Percentiles rank a stretch among this genome's conserved stretches.
phyloP scores from a whole-genome alignment of 2,329 filamentous ascomycete species.

The Gaeumannomyces sp. region DNA sequence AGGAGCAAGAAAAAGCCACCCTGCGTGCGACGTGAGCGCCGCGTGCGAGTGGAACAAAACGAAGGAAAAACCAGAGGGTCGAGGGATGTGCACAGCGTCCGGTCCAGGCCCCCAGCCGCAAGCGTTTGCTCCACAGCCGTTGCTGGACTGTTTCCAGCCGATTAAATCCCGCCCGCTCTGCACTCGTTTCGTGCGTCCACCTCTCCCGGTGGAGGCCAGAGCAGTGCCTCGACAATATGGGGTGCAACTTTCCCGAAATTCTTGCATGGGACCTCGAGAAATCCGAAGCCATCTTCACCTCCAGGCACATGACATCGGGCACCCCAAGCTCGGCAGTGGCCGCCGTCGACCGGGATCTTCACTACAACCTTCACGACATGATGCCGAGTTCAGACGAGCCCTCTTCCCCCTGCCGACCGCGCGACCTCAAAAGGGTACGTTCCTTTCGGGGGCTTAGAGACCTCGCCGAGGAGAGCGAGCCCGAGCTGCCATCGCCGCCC shows the following conservation, averaged over 20 bases:
- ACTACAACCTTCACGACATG: not conserved
- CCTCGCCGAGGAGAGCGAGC: not conserved
- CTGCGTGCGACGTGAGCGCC: not conserved
- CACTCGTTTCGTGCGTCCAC: not conserved
- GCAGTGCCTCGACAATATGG: constrained; percentile 17
- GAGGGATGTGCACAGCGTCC: not conserved
- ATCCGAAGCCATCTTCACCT: constrained; percentile 40
- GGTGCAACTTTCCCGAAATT: constrained; percentile 48
- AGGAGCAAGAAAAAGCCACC: not conserved
- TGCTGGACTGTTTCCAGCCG: not conserved
- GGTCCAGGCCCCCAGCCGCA: not conserved
- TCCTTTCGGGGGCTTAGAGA: not conserved
- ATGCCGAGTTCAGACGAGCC: constrained; percentile 4
- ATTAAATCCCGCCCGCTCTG: not conserved
- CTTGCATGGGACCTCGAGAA: constrained; percentile 48
- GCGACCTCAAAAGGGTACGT: constrained; percentile 6
- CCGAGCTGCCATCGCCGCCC: not conserved
- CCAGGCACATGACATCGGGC: constrained; percentile 48
- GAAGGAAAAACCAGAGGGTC: not conserved
- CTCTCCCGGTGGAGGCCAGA: not conserved
- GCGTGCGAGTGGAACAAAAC: not conserved
- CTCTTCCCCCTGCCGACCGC: not conserved
- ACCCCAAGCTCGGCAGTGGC: constrained; percentile 25
- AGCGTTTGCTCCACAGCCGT: not conserved
- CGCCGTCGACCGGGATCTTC: constrained; percentile 5